Percentiles rank a stretch among this genome's conserved stretches.
phyloP scores from a whole-genome alignment of 2,329 filamentous ascomycete genomes.

The Aspergillus carbonarius region DNA sequence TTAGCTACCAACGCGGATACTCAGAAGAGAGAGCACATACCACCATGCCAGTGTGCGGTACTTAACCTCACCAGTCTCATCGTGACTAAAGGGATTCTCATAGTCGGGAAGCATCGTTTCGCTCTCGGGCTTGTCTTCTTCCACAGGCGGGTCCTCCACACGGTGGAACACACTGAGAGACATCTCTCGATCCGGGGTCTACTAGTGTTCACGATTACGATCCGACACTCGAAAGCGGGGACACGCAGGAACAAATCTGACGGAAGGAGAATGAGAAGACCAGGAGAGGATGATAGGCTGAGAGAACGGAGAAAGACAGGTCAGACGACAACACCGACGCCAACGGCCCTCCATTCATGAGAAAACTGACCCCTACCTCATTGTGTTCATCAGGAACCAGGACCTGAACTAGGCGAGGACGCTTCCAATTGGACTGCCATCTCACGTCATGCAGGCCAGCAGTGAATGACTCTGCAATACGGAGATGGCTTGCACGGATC shows the following conservation, averaged over 20 bases:
- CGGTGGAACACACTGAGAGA: neutral
- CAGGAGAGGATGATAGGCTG: neutral
- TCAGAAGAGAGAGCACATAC: conserved; percentile 5
- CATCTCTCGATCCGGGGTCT: neutral
- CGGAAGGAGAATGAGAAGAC: neutral
- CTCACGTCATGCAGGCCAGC: neutral
- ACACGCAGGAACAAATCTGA: neutral
- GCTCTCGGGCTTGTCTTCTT: neutral
- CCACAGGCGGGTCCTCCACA: neutral
- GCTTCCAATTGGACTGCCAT: neutral
- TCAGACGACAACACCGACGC: no score
- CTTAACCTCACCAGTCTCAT: conserved; percentile 44
- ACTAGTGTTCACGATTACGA: neutral
- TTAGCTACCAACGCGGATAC: neutral
- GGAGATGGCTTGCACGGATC: neutral
- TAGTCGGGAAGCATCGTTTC: neutral
- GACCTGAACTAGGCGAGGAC: neutral
- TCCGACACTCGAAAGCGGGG: neutral
- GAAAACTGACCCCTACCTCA: no score
- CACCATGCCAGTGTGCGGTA: conserved; percentile 53
- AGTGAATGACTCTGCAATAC: neutral
- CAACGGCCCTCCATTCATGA: no score
- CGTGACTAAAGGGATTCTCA: conserved; percentile 40
- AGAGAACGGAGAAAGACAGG: neutral
- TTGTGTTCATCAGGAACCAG: no score